Evolutionary conservation across 2,329 filamentous ascomycete species (phyloP).

Genomic region (Scytalidium lignicola): DNA sequence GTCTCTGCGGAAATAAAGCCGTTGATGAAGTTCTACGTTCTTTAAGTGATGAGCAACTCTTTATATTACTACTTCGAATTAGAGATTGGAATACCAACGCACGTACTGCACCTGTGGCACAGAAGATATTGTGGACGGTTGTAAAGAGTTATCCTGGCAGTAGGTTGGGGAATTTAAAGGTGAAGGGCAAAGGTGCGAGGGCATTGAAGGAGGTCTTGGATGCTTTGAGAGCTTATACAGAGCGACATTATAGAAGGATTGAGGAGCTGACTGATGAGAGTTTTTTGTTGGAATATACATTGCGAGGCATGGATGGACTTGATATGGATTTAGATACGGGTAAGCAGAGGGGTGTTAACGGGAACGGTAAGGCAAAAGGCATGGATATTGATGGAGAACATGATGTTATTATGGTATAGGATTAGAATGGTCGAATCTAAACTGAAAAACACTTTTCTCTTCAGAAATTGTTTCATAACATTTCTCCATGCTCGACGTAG

Average conservation of each 20-base stretch:
- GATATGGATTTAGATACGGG: slow-evolving; percentile 6
- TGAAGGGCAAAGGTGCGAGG: slow-evolving; percentile 53
- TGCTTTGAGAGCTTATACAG: slow-evolving; percentile 84
- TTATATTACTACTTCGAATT: slow-evolving; percentile 71
- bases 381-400: slow-evolving; percentile 7
- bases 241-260: slow-evolving; percentile 84
- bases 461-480: no score
- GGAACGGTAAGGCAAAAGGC: slow-evolving; percentile 4
- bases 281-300: slow-evolving; percentile 87
- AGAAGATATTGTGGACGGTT: slow-evolving; percentile 75
- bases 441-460: no score
- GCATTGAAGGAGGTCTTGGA: slow-evolving; percentile 80
- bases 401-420: slow-evolving; percentile 18
- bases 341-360: slow-evolving; percentile 12
- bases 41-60: slow-evolving; percentile 81
- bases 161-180: slow-evolving; percentile 66
- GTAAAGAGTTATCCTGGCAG: slow-evolving; percentile 76
- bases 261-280: slow-evolving; percentile 93
- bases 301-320: slow-evolving; percentile 76
- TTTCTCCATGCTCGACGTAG: no score
- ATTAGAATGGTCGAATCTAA: neutral
- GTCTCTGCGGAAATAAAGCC: slow-evolving; percentile 57
- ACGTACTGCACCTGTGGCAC: slow-evolving; percentile 76
- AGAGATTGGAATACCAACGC: slow-evolving; percentile 98
- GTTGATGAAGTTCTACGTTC: slow-evolving; percentile 81